Percentiles rank a stretch among this genome's conserved stretches.
Evolutionary conservation across 2,329 filamentous ascomycete species (phyloP).

Genomic region (Trichoderma hamatum): DNA sequence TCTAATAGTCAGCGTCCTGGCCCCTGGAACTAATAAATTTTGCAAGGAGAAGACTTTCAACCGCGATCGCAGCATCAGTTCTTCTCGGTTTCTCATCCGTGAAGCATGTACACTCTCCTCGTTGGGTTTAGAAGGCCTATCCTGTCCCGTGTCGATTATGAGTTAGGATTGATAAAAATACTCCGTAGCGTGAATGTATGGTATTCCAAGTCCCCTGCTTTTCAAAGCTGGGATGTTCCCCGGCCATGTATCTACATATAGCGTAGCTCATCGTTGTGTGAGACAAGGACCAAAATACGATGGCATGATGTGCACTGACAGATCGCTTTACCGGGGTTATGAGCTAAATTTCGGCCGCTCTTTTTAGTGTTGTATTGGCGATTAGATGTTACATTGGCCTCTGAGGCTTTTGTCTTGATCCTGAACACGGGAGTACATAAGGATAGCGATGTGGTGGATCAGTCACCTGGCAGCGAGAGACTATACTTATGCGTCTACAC

Average conservation of each 20-base stretch:
- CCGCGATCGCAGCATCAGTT: background rate
- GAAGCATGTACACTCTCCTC: background rate
- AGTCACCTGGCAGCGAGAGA: background rate
- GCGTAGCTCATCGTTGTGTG: background rate
- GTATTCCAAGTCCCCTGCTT: background rate
- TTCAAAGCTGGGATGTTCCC: background rate
- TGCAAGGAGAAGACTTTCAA: background rate
- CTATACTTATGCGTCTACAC: background rate
- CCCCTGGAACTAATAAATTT: background rate
- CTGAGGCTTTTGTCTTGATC: background rate
- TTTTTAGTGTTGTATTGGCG: background rate
- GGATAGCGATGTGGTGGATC: background rate
- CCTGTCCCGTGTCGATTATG: background rate
- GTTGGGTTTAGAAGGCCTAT: background rate
- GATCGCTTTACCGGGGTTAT: background rate
- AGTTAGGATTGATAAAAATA: background rate
- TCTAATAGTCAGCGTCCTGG: background rate
- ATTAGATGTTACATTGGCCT: background rate
- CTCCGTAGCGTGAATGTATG: background rate
- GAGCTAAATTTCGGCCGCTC: background rate
- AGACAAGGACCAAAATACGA: background rate
- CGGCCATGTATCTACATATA: background rate
- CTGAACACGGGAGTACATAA: background rate
- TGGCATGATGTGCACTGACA: background rate
- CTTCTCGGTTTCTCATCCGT: background rate